phyloP scores from a whole-genome alignment of 805 yeast genomes.

The Candida tallmaniae region DNA sequence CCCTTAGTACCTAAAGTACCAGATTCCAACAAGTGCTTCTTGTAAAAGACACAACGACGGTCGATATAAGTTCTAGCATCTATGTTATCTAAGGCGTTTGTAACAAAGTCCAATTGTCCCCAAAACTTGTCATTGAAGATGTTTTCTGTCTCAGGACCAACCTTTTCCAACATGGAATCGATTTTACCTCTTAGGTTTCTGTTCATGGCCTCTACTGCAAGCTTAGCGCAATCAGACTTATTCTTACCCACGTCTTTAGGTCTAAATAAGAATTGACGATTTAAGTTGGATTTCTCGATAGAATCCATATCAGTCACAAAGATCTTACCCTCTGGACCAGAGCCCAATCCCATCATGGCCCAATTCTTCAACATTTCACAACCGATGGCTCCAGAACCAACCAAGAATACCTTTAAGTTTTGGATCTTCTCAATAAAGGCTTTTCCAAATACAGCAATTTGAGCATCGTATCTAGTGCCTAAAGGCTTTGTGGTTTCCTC shows the following conservation, averaged over 20 bases:
- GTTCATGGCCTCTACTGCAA: conserved; percentile 81
- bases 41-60: conserved; percentile 90
- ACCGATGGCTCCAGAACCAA: conserved; percentile 98
- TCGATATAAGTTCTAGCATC: conserved; percentile 98
- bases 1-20: conserved; percentile 99
- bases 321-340: conserved; percentile 85
- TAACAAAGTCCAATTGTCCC: conserved; percentile 79
- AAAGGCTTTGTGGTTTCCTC: conserved; percentile 71
- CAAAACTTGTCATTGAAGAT: conserved; percentile 84
- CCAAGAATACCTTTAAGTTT: conserved; percentile 80
- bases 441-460: conserved; percentile 89
- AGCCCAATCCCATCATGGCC: conserved; percentile 94
- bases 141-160: conserved; percentile 88
- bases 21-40: conserved; percentile 87
- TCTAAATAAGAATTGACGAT: conserved; percentile 94
- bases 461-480: conserved; percentile 86
- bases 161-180: conserved; percentile 75
- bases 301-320: conserved; percentile 89
- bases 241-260: conserved; percentile 89
- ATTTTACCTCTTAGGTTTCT: conserved; percentile 78
- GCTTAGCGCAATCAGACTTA: conserved; percentile 87
- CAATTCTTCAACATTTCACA: conserved; percentile 98
- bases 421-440: conserved; percentile 69
- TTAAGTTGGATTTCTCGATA: conserved; percentile 91
- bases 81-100: conserved; percentile 95